Percentiles rank a stretch among this genome's conserved stretches.
phyloP scores from a whole-genome alignment of 2,329 filamentous ascomycete genomes.

The Colletotrichum limetticola region DNA sequence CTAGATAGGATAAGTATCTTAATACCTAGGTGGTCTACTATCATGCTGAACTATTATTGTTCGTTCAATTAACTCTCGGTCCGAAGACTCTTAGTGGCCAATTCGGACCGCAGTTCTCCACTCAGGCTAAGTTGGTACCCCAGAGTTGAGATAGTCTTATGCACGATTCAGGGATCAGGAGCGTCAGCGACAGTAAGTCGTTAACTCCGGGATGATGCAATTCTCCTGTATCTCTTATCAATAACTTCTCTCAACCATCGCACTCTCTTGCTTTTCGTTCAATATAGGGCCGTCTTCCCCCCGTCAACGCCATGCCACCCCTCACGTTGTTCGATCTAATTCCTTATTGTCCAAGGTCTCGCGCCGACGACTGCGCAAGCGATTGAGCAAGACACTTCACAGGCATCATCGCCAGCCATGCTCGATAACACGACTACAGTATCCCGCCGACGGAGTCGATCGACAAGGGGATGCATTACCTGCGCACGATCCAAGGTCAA shows the following conservation, averaged over 20 bases:
- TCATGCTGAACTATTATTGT: not conserved
- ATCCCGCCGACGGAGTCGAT: not conserved
- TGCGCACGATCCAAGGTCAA: not conserved
- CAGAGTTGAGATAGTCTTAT: not conserved
- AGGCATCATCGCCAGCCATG: not conserved
- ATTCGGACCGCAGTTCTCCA: not conserved
- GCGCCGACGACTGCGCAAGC: not conserved
- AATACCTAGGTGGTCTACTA: not conserved
- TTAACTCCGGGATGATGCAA: too few species aligned
- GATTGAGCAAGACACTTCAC: not conserved
- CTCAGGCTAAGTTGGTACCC: not conserved
- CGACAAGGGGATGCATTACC: not conserved
- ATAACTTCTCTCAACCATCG: not conserved
- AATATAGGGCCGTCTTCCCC: not conserved
- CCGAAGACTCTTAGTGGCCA: not conserved
- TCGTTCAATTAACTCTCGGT: not conserved
- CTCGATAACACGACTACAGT: not conserved
- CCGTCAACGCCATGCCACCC: not conserved
- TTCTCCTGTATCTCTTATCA: too few species aligned
- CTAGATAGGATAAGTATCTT: not conserved
- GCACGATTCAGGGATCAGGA: not conserved
- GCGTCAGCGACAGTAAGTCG: not conserved
- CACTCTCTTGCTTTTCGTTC: not conserved
- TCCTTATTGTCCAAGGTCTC: not conserved
- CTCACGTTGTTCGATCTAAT: not conserved